These are phyloP conservation scores for Lecanosticta acicola DNA, from an alignment of 2,329 filamentous ascomycete species.

Conservation along the genomic window DNA sequence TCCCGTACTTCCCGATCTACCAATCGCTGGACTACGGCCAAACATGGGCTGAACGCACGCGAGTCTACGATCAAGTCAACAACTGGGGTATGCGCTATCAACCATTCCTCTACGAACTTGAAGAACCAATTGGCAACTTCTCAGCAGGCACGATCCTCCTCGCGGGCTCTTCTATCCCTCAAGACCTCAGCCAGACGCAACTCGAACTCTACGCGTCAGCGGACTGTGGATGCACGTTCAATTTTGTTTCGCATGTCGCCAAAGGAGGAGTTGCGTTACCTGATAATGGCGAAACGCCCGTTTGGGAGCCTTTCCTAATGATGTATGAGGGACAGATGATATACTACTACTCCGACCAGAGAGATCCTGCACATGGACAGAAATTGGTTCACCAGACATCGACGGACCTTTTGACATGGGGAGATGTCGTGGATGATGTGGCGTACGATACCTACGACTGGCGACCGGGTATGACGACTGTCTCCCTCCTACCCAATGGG, in stretches of 20 bases:
- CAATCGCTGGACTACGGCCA: conserved; percentile 42
- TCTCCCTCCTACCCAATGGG: conserved; percentile 52
- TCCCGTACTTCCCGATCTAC: conserved; percentile 42
- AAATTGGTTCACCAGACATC: conserved; percentile 62
- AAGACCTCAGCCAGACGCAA: conserved; percentile 56
- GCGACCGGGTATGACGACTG: conserved; percentile 63
- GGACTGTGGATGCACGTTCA: conserved; percentile 58
- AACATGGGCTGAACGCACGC: conserved; percentile 59
- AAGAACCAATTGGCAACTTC: conserved; percentile 53
- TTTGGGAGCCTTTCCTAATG: conserved; percentile 66
- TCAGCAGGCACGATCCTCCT: conserved; percentile 58
- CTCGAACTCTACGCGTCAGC: conserved; percentile 64
- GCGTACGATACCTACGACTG: conserved; percentile 56
- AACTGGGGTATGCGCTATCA: conserved; percentile 64
- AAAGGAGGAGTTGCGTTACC: conserved; percentile 52
- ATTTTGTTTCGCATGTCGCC: conserved; percentile 62
- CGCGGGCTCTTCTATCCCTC: conserved; percentile 56
- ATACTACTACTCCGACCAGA: conserved; percentile 66
- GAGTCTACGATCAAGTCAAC: conserved; percentile 59
- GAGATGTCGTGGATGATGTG: conserved; percentile 56
- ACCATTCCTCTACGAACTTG: conserved; percentile 61
- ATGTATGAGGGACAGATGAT: conserved; percentile 56
- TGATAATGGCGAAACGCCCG: conserved; percentile 26
- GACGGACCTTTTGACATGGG: conserved; percentile 56
- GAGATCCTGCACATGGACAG: conserved; percentile 60